Base-by-base conservation (phyloP, 495 filamentous ascomycete genomes). In the Penicillium paradoxum region DNA sequence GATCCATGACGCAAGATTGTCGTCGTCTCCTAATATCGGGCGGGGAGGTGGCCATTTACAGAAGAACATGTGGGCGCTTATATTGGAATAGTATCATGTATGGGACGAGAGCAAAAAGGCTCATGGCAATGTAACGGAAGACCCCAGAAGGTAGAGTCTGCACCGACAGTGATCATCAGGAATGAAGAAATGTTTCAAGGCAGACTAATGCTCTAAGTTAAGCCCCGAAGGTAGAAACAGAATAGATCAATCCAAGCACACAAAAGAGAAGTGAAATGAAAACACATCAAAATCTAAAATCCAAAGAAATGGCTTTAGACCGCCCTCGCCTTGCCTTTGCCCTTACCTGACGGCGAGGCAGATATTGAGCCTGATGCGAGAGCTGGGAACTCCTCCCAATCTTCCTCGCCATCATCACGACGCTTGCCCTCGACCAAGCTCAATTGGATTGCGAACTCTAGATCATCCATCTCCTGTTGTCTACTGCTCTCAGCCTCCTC, bases 371-470 rank as follows among this genome's bases (percentile, higher is more conserved):
- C 51, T 57, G 66, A 19, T 56, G 73, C 68, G 17, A 85, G 70
- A 25, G 72, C 59, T 8, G 86, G 84, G 49, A 85, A 88, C 50
- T 82, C 82, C 25, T 84, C 80, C 25, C 70, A 72, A 39, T 62
- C 59, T 15, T 64, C 41, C 22, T 47, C 58, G 45, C 50, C 52
- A 53, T 62, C 53, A 56, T 62, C 65, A 51, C 69, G 69, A 69
- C 83, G 81, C 68, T 82, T 72, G 49, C 90, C 84, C 69, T 96
- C 91, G 11, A 84, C 87, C 40, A 97, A 68, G 65, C 93, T 97
- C 27, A 97, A 69, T 65, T 86, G 83, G 51, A 97, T 70, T 3
- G 93, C 93, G 53, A 90, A 83, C 38, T 95, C 87, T 36, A 97
- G 65, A 67, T 96, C 92, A 39, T 85, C 81, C 57, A 89, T 78